phyloP scores from a whole-genome alignment of 192 early-diverging fungal genomes.

The Phlyctochytrium bullatum region DNA sequence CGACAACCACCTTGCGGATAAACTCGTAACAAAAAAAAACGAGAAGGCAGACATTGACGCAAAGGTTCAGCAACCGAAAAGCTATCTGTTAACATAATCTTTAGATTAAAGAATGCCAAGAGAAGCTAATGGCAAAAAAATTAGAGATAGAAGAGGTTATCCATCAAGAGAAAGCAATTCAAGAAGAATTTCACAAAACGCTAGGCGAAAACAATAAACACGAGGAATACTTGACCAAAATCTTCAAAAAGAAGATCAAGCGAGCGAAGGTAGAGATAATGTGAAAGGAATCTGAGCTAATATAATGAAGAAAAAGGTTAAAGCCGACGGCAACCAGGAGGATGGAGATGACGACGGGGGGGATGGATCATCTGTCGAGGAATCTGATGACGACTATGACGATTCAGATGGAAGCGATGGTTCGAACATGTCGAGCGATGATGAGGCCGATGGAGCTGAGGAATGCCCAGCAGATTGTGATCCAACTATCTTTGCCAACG shows the following conservation, averaged over 20 bases:
- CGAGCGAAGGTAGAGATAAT: slow-evolving; percentile 55
- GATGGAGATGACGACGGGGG: slow-evolving; percentile 37
- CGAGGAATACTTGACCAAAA: slow-evolving; percentile 57
- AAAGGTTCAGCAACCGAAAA: slow-evolving; percentile 31
- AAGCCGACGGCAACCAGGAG: slow-evolving; percentile 17
- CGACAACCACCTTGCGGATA: slow-evolving; percentile 54
- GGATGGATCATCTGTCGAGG: slow-evolving; percentile 29
- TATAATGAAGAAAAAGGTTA: slow-evolving; percentile 51
- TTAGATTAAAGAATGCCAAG: slow-evolving; percentile 62
- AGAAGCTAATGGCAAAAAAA: slow-evolving; percentile 58
- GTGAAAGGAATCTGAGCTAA: slow-evolving; percentile 6
- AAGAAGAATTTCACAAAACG: slow-evolving; percentile 44
- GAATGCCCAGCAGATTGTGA: slow-evolving; percentile 61
- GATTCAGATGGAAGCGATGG: slow-evolving; percentile 37
- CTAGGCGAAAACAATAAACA: slow-evolving; percentile 61
- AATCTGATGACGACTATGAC: slow-evolving; percentile 50
- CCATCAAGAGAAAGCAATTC: slow-evolving; percentile 47
- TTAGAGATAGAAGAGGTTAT: slow-evolving; percentile 55
- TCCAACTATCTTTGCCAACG: slow-evolving; percentile 22
- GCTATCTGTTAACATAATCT: slow-evolving; percentile 7
- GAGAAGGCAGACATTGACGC: slow-evolving; percentile 56
- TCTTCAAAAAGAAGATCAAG: slow-evolving; percentile 64
- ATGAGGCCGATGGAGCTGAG: slow-evolving; percentile 39
- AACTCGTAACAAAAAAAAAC: slow-evolving; percentile 43
- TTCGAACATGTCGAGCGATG: slow-evolving; percentile 29